Evolutionary conservation across 2,329 filamentous ascomycete species (phyloP).

Genomic region (Emericellopsis atlantica): DNA sequence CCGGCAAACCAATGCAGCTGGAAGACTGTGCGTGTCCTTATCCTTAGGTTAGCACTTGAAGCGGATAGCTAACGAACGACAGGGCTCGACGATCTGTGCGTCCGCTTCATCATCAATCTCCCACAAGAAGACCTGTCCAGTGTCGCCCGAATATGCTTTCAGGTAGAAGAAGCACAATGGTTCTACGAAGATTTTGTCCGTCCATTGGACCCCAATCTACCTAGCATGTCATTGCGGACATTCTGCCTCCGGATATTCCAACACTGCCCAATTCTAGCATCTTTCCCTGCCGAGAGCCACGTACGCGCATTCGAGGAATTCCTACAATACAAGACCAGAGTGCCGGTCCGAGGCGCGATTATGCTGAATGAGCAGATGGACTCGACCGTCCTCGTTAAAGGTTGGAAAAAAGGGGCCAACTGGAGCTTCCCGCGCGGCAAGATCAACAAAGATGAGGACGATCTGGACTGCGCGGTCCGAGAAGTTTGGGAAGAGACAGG

Average conservation of each 20-base stretch:
- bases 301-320: conserved; percentile 83
- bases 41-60: neutral
- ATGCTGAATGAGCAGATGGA: conserved; percentile 93
- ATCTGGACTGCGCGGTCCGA: conserved; percentile 83
- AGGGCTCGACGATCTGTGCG: conserved; percentile 96
- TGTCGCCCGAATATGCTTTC: conserved; percentile 91
- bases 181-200: conserved; percentile 99
- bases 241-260: conserved; percentile 90
- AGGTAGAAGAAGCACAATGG: conserved; percentile 99
- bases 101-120: conserved; percentile 96
- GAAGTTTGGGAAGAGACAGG: conserved; percentile 97
- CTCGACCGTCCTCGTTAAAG: conserved; percentile 82
- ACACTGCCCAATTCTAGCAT: conserved; percentile 79
- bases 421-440: conserved; percentile 97
- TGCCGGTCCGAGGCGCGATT: conserved; percentile 89
- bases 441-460: conserved; percentile 94
- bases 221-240: conserved; percentile 69
- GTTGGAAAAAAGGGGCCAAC: conserved; percentile 91
- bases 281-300: conserved; percentile 67
- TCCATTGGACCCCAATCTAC: conserved; percentile 71
- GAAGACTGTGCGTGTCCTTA: conserved; percentile 60
- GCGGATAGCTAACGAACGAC: conserved; percentile 2
- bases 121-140: conserved; percentile 82
- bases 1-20: conserved; percentile 68
- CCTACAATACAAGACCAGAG: conserved; percentile 82